Evolutionary conservation across 352 stramenopile genomes (phyloP).

Genomic region (Phytophthora litchii): DNA sequence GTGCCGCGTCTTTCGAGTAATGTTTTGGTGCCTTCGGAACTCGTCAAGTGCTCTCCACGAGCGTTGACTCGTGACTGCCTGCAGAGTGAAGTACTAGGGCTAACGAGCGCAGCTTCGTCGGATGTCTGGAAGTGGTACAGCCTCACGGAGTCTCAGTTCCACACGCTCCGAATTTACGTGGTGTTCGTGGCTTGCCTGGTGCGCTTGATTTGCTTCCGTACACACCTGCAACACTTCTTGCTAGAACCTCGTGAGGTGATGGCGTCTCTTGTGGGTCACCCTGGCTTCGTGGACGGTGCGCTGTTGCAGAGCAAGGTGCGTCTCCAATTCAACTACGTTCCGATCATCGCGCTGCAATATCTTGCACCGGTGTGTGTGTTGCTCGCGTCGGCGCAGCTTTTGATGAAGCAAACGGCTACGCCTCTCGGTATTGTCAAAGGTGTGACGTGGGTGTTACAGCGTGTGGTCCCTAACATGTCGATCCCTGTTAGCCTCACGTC

Average conservation of each 20-base stretch:
- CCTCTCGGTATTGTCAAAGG: constrained; percentile 51
- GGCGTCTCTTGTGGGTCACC: constrained; percentile 56
- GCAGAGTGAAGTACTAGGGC: constrained; percentile 36
- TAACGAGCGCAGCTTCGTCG: constrained; percentile 8
- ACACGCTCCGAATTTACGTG: constrained; percentile 54
- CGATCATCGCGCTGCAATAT: constrained; percentile 82
- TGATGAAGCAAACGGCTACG: constrained; percentile 60
- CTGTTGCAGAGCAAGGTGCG: constrained; percentile 73
- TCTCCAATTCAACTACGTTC: constrained; percentile 84
- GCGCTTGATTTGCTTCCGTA: constrained; percentile 61
- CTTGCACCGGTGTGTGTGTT: constrained; percentile 58
- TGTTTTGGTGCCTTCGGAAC: constrained; percentile 50
- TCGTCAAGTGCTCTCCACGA: constrained; percentile 54
- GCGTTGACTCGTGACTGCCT: constrained; percentile 63
- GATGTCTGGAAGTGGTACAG: constrained; percentile 42
- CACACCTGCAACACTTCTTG: constrained; percentile 79
- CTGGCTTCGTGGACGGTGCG: constrained; percentile 58
- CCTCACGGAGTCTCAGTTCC: constrained; percentile 64
- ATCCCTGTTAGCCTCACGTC: constrained; percentile 22
- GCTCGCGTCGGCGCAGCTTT: constrained; percentile 49
- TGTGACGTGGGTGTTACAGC: constrained; percentile 37
- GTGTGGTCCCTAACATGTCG: constrained; percentile 17
- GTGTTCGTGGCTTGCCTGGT: constrained; percentile 55
- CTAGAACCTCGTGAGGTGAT: constrained; percentile 76
- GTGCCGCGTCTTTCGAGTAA: constrained; percentile 55